Base-by-base conservation (phyloP, 202 grass and related monocot genomes). In the Panicum hallii region DNA sequence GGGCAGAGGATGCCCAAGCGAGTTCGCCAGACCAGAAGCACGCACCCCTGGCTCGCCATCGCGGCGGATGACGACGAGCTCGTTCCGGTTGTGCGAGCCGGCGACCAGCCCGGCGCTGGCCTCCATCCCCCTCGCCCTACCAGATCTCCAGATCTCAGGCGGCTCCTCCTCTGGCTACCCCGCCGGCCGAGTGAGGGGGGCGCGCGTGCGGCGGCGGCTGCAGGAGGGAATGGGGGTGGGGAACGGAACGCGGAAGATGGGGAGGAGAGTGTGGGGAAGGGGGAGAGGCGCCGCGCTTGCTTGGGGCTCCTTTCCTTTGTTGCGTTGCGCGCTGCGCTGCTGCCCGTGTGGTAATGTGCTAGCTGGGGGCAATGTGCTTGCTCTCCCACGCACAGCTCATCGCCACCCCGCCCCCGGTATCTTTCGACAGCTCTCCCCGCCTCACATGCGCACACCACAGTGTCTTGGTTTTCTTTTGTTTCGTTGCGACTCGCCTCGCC, bases 1-100 rank as follows among this genome's bases (percentile, higher is more conserved):
- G 72, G 41, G 72, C 28, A 20, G 49, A 20, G 11, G 47, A 48
- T 11, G 46, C 9, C 43, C 1, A 11, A 53, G 15, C 0, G 4
- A 26, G 26, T 26, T 26, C 26, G 26, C 26, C 26, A 26, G 26
- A 26, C 26, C 26, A 26, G 26, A 26, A 26, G 26, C 30, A 26
- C 82, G 14, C 70, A 87, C 89, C 84, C 75, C 89, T 0, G 80
- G 75, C 83, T 92, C 94, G 75, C 90, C 91, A 40, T 97, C 94
- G 49, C 91, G 91, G 80, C 91, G 94, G 90, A 97, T 97, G 88
- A 97, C 94, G 48, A 97, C 94, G 74, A 97, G 94, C 91, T 97
- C 94, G 88, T 97, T 97, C 48, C 94, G 88, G 89, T 97, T 97
- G 86, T 97, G 94, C 55, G 94, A 97, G 78, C 94, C 94, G 62